A percentile compares a stretch with the other conserved stretches of the same genome.
phyloP scores from a whole-genome alignment of 441 rosid species.

The Pelargonium cotyledonis region DNA sequence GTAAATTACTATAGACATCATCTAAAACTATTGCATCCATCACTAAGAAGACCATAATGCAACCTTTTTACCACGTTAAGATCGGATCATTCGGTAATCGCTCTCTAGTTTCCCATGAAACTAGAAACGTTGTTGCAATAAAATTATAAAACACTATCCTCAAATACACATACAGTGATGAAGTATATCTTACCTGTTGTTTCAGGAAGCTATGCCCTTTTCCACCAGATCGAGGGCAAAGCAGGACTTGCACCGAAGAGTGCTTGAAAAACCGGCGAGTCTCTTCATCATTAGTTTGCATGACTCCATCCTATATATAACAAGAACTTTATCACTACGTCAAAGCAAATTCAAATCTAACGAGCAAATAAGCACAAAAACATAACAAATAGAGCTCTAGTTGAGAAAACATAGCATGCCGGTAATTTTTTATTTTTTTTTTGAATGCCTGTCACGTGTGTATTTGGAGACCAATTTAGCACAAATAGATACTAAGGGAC shows the following conservation, averaged over 20 bases:
- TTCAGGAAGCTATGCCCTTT: conserved; percentile 78
- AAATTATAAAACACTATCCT: neutral
- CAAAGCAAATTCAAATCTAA: neutral
- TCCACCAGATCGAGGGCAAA: conserved; percentile 88
- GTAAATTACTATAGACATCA: neutral
- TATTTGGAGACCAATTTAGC: too few species aligned
- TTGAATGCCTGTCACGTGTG: too few species aligned
- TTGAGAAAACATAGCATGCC: conserved; percentile 1
- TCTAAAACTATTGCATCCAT: neutral
- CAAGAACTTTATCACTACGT: neutral
- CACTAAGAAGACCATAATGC: neutral
- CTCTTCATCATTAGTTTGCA: conserved; percentile 95
- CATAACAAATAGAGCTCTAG: neutral
- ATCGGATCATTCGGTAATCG: too few species aligned
- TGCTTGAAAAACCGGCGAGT: conserved; percentile 86
- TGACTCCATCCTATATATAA: conserved; percentile 72
- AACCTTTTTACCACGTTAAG: too few species aligned
- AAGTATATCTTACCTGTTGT: conserved; percentile 54
- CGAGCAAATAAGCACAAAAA: too few species aligned
- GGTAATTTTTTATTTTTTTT: too few species aligned
- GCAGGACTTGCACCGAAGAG: conserved; percentile 83
- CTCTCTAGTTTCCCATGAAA: neutral
- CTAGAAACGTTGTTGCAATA: too few species aligned
- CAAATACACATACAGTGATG: conserved; percentile 6
- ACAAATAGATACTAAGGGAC: too few species aligned